Evolutionary conservation across 164 flowering plant genomes (phyloP).

Genomic region (Liriodendron chinense): DNA sequence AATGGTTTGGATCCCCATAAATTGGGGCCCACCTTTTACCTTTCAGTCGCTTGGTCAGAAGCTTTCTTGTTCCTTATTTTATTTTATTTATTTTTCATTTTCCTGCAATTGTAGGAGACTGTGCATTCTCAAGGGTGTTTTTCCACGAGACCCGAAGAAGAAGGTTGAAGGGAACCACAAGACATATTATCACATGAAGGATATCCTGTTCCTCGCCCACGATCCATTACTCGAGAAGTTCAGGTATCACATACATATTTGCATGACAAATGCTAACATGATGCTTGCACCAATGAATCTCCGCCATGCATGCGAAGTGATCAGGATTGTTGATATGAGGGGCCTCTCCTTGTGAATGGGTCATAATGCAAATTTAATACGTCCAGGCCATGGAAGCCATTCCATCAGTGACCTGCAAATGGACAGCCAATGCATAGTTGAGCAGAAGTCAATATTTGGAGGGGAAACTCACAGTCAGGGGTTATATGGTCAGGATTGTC

Average conservation of each 20-base stretch:
- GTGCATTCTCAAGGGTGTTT: constrained; percentile 83
- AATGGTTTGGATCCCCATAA: not conserved
- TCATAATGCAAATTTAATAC: too few species aligned
- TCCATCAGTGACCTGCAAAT: too few species aligned
- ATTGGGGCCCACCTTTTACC: not conserved
- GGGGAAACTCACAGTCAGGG: too few species aligned
- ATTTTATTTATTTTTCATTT: not conserved
- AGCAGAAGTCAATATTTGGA: too few species aligned
- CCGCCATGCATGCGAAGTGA: too few species aligned
- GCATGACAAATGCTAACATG: too few species aligned
- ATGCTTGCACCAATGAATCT: too few species aligned
- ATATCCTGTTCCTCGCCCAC: constrained; percentile 64
- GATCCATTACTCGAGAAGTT: constrained; percentile 70
- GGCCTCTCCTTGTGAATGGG: too few species aligned
- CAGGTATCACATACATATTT: constrained; percentile 18
- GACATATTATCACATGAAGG: constrained; percentile 85
- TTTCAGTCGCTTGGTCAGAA: not conserved
- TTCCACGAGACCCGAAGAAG: constrained; percentile 91
- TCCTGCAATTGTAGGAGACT: constrained; percentile 44
- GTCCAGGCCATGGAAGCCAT: too few species aligned
- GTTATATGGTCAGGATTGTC: too few species aligned
- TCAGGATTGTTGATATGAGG: too few species aligned
- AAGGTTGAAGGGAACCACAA: constrained; percentile 87
- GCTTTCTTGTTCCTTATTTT: not conserved
- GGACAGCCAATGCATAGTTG: too few species aligned